These are phyloP conservation scores for Meyerozyma guilliermondii DNA, from an alignment of 1,139 yeast species.

Conservation along the genomic window DNA sequence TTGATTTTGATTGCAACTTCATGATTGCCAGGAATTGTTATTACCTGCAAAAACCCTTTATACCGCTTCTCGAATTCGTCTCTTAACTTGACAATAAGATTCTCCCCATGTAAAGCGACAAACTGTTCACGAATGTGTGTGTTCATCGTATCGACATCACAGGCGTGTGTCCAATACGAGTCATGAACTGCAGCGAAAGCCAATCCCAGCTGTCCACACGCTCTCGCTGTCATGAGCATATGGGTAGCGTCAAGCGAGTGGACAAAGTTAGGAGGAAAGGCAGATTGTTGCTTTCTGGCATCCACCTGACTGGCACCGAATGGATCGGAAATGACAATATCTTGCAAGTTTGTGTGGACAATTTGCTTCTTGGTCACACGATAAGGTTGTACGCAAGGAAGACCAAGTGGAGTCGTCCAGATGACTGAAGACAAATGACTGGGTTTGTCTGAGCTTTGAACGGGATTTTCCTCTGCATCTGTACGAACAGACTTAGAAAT, in stretches of 20 bases:
- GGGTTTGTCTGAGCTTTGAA: constrained; percentile 34
- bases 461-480: constrained; percentile 39
- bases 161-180: constrained; percentile 97
- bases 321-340: constrained; percentile 79
- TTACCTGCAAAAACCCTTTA: constrained; percentile 60
- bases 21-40: constrained; percentile 48
- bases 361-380: constrained; percentile 61
- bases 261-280: constrained; percentile 93
- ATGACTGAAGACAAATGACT: constrained; percentile 82
- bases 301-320: constrained; percentile 78
- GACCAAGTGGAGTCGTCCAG: constrained; percentile 95
- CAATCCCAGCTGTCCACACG: constrained; percentile 62
- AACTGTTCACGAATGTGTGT: constrained; percentile 71
- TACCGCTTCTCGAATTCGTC: constrained; percentile 82
- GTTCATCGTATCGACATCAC: constrained; percentile 74
- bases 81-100: constrained; percentile 64
- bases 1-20: constrained; percentile 50
- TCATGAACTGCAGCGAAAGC: constrained; percentile 97
- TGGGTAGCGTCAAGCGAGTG: constrained; percentile 97
- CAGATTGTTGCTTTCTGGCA: constrained; percentile 83
- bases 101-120: constrained; percentile 68
- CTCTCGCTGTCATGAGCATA: constrained; percentile 84
- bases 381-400: constrained; percentile 96
- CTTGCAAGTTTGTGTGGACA: constrained; percentile 76
- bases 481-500: constrained; percentile 75